phyloP scores from a whole-genome alignment of 805 yeast species.

The Hemisphaericaspora nanyangensis region DNA sequence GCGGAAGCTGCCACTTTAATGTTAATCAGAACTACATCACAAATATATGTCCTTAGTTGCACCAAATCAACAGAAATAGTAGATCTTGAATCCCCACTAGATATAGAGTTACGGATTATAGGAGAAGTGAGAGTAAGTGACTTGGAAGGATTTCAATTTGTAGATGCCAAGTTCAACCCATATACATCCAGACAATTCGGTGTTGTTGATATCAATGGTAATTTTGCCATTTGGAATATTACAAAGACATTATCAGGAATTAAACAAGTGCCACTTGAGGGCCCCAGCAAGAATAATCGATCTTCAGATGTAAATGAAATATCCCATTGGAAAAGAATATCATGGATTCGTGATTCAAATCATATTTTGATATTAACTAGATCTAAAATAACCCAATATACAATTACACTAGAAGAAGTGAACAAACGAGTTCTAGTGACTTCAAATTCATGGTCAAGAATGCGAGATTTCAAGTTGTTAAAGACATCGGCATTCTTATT shows the following conservation, averaged over 20 bases:
- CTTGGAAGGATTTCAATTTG: conserved; percentile 32
- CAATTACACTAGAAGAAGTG: conserved; percentile 30
- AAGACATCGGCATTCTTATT: conserved; percentile 45
- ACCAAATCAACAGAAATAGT: conserved; percentile 3
- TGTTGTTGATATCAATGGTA: conserved; percentile 50
- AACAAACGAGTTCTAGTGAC: conserved; percentile 28
- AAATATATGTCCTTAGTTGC: conserved; percentile 30
- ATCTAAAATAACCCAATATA: conserved; percentile 17
- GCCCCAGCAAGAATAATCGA: not conserved
- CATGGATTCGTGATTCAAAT: conserved; percentile 37
- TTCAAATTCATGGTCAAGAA: conserved; percentile 50
- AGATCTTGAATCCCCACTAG: not conserved
- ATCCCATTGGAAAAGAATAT: conserved; percentile 51
- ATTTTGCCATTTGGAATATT: conserved; percentile 42
- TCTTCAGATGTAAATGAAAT: conserved; percentile 43
- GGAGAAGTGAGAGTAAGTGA: conserved; percentile 18
- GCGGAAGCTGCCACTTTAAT: not conserved
- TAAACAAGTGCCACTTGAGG: not conserved
- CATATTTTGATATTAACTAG: conserved; percentile 38
- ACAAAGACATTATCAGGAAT: not conserved
- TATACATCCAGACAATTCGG: conserved; percentile 35
- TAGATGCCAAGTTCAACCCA: conserved; percentile 46
- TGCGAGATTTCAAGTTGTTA: conserved; percentile 38
- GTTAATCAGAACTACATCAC: conserved; percentile 34
- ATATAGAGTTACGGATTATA: conserved; percentile 7